Evolutionary conservation across 495 filamentous ascomycete genomes (phyloP).

Genomic region (Neurospora pannonica): DNA sequence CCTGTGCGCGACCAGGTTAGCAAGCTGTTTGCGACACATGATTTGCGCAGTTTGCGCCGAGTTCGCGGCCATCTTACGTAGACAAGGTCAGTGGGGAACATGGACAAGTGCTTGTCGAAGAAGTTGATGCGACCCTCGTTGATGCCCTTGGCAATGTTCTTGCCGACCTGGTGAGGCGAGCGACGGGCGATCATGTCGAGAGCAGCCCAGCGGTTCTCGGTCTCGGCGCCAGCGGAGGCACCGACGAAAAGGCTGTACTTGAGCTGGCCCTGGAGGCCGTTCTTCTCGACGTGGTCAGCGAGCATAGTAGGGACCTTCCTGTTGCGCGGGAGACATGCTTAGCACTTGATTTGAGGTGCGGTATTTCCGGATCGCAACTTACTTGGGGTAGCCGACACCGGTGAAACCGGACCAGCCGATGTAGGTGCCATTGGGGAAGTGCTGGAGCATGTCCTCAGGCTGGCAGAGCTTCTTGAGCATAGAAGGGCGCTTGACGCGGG

Average conservation of each 20-base stretch:
- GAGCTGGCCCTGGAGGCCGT: constrained; percentile 72
- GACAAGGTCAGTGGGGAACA: constrained; percentile 85
- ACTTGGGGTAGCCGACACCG: constrained; percentile 86
- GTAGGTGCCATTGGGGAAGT: constrained; percentile 75
- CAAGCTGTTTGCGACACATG: background rate
- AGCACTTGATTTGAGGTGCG: constrained; percentile 2
- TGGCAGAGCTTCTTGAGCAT: constrained; percentile 71
- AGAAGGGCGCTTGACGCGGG: constrained; percentile 63
- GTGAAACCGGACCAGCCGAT: constrained; percentile 90
- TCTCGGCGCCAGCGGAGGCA: constrained; percentile 80
- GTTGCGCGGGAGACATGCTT: background rate
- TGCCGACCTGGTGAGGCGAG: constrained; percentile 82
- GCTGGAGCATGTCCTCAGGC: constrained; percentile 68
- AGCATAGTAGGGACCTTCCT: constrained; percentile 79
- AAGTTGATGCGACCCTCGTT: constrained; percentile 84
- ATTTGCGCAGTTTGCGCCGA: background rate
- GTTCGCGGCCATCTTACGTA: constrained; percentile 30
- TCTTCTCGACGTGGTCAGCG: constrained; percentile 85
- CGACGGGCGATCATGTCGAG: constrained; percentile 85
- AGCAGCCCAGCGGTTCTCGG: constrained; percentile 80
- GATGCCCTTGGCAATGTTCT: constrained; percentile 83
- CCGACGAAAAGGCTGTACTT: constrained; percentile 84
- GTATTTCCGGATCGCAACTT: constrained; percentile 21
- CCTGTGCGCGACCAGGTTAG: constrained; percentile 14
- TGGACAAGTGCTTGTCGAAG: constrained; percentile 87